phyloP scores from a whole-genome alignment of 495 filamentous ascomycete species.

The Penicillium salamii region DNA sequence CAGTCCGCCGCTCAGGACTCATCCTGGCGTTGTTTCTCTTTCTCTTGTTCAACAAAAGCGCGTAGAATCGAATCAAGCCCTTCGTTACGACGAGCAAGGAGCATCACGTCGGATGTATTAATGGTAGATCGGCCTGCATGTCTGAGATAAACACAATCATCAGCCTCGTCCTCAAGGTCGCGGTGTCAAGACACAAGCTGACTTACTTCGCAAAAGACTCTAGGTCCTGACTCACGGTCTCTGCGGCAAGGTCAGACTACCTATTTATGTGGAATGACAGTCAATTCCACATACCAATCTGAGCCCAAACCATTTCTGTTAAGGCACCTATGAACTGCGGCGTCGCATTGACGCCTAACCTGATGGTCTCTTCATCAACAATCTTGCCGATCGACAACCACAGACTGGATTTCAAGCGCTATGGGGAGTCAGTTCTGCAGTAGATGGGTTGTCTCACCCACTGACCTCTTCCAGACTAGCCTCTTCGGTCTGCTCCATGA shows the following conservation, averaged over 20 bases:
- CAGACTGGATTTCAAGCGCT: conserved; percentile 92
- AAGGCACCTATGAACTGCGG: conserved; percentile 93
- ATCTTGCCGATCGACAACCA: conserved; percentile 89
- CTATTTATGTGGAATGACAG: conserved; percentile 6
- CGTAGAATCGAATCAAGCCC: conserved; percentile 72
- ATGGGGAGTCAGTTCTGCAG: not conserved
- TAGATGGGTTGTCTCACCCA: not conserved
- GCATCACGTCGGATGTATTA: conserved; percentile 79
- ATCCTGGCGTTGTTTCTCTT: conserved; percentile 37
- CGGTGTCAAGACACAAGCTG: not conserved
- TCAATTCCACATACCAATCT: conserved; percentile 63
- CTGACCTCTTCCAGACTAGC: conserved; percentile 40
- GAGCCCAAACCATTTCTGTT: conserved; percentile 87
- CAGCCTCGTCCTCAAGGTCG: not conserved
- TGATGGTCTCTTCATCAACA: conserved; percentile 80
- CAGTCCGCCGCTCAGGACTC: conserved; percentile 10
- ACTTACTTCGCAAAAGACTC: conserved; percentile 74
- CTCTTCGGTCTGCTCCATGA: conserved; percentile 40
- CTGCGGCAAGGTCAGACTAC: conserved; percentile 39
- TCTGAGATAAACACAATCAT: conserved; percentile 27
- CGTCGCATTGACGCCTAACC: conserved; percentile 77
- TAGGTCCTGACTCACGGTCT: conserved; percentile 71
- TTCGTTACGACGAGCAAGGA: conserved; percentile 82
- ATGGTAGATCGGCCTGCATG: conserved; percentile 84
- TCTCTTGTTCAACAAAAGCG: conserved; percentile 56